Percentiles rank a stretch among this genome's conserved stretches.
phyloP scores from a whole-genome alignment of 202 grass and related monocot species.

The Elaeis oleifera region DNA sequence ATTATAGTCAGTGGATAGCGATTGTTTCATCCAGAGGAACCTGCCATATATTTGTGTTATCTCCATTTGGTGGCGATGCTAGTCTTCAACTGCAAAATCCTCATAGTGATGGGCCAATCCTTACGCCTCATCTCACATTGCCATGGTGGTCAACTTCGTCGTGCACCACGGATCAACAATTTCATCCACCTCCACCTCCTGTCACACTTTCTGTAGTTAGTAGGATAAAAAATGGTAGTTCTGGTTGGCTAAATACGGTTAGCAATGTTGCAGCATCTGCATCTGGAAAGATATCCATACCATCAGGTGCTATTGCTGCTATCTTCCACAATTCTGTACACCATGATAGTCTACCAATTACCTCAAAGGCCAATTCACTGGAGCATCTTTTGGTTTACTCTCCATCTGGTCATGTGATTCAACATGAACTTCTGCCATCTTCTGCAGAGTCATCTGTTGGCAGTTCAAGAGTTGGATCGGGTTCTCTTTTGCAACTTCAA shows the following conservation, averaged over 20 bases:
- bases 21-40: constrained; percentile 90
- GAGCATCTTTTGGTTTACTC: constrained; percentile 97
- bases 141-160: constrained; percentile 96
- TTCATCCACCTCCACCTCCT: constrained; percentile 75
- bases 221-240: constrained; percentile 91
- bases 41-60: constrained; percentile 78
- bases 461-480: constrained; percentile 49
- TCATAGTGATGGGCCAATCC: constrained; percentile 67
- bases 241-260: constrained; percentile 95
- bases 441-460: constrained; percentile 54
- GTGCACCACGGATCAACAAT: constrained; percentile 74
- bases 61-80: constrained; percentile 88
- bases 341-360: constrained; percentile 39
- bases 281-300: constrained; percentile 66
- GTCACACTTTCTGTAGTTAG: constrained; percentile 77
- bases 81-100: constrained; percentile 64
- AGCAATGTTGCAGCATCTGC: constrained; percentile 89
- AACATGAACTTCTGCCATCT: constrained; percentile 85
- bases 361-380: constrained; percentile 65
- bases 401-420: constrained; percentile 94
- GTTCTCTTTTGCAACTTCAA: constrained; percentile 54
- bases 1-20: constrained; percentile 96
- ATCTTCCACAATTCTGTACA: constrained; percentile 86
- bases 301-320: constrained; percentile 74
- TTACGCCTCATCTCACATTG: constrained; percentile 58